Conservation (phyloP, 2,329 filamentous ascomycete species). For the Aurifilum marmelostoma region DNA sequence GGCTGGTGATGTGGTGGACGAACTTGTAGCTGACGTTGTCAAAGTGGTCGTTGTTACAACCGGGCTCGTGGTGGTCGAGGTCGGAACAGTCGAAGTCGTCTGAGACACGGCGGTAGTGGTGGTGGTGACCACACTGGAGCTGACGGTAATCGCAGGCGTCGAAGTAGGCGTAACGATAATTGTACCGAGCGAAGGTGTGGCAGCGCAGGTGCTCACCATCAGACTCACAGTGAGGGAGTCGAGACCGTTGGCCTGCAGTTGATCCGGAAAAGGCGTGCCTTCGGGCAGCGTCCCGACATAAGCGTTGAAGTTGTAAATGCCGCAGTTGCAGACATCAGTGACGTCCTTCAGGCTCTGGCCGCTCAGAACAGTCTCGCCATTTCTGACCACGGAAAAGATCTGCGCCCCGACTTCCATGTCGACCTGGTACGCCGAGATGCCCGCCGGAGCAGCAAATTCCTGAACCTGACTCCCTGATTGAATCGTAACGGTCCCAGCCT, state of each 20-base stretch:
- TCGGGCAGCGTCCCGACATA: constrained; percentile 55
- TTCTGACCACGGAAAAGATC: constrained; percentile 49
- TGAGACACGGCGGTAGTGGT: not conserved
- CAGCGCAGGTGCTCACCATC: constrained; percentile 35
- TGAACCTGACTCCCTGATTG: constrained; percentile 47
- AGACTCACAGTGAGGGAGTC: constrained; percentile 36
- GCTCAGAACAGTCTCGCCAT: constrained; percentile 45
- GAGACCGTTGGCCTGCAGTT: constrained; percentile 41
- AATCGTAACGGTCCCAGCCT: constrained; percentile 48
- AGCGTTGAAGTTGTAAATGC: constrained; percentile 61
- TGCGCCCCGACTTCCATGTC: constrained; percentile 53
- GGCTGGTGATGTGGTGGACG: not conserved
- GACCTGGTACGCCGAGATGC: constrained; percentile 48
- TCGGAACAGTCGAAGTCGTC: constrained; percentile 21
- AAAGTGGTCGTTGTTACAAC: constrained; percentile 9
- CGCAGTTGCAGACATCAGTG: constrained; percentile 51
- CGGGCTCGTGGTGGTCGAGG: constrained; percentile 5
- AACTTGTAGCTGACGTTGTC: not conserved
- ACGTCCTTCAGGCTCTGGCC: constrained; percentile 56
- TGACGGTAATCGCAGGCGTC: constrained; percentile 25
- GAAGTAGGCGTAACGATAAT: constrained; percentile 31
- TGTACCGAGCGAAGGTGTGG: constrained; percentile 30
- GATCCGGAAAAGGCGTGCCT: constrained; percentile 36
- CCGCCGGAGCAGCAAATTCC: constrained; percentile 50
- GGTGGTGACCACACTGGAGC: constrained; percentile 1